Evolutionary conservation across 1,284 basidiomycete species (phyloP).

Genomic region (Exsudoporus floridanus): DNA sequence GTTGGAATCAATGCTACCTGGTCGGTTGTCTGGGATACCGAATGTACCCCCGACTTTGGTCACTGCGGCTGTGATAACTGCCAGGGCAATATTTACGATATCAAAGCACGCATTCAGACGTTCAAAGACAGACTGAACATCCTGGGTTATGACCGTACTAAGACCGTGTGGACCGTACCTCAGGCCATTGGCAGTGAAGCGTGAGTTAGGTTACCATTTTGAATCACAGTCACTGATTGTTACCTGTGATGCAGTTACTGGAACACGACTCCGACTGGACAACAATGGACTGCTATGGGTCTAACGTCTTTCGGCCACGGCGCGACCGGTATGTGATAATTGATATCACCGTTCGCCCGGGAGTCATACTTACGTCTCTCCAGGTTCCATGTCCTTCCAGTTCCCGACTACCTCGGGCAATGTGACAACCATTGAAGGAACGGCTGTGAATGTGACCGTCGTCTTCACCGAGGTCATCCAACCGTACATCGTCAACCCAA

Average conservation of each 20-base stretch:
- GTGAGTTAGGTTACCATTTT: slow-evolving; percentile 15
- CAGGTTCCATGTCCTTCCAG: slow-evolving; percentile 33
- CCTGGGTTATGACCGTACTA: slow-evolving; percentile 29
- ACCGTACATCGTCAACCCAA: slow-evolving; percentile 23
- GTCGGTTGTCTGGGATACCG: slow-evolving; percentile 31
- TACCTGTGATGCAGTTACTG: slow-evolving; percentile 25
- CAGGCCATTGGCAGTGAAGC: slow-evolving; percentile 29
- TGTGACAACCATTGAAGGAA: slow-evolving; percentile 26
- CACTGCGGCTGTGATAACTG: slow-evolving; percentile 36
- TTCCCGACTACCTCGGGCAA: slow-evolving; percentile 28
- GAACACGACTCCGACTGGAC: slow-evolving; percentile 28
- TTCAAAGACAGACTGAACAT: slow-evolving; percentile 31
- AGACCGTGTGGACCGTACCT: slow-evolving; percentile 32
- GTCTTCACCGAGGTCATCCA: slow-evolving; percentile 12
- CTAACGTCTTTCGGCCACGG: slow-evolving; percentile 31
- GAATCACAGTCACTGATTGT: background rate
- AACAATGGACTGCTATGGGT: slow-evolving; percentile 27
- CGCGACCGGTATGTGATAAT: slow-evolving; percentile 26
- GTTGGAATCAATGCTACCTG: slow-evolving; percentile 34
- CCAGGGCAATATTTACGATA: slow-evolving; percentile 23
- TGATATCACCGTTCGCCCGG: too few relatives aligned
- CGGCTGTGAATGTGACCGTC: slow-evolving; percentile 7
- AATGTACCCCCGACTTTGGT: slow-evolving; percentile 32
- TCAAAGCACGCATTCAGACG: slow-evolving; percentile 26
- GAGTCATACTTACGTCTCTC: background rate